phyloP scores from a whole-genome alignment of 306 rosid species.

The Prunus fruticosa region DNA sequence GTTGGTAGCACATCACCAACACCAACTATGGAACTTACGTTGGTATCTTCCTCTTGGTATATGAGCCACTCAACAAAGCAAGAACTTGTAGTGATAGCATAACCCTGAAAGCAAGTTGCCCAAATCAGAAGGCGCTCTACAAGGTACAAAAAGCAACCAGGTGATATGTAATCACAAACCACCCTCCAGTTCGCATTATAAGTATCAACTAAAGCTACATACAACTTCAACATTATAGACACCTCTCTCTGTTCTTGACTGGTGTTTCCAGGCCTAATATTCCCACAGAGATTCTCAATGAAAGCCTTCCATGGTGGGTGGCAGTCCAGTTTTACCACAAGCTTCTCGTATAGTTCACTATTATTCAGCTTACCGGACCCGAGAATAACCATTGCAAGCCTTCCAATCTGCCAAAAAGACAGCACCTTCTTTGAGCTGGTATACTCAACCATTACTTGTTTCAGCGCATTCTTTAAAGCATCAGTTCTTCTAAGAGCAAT shows the following conservation, averaged over 20 bases:
- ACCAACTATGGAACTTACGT: not conserved
- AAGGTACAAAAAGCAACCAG: conserved; percentile 62
- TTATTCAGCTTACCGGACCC: conserved; percentile 29
- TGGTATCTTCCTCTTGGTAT: conserved; percentile 26
- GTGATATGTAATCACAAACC: conserved; percentile 47
- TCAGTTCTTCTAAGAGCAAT: conserved; percentile 39
- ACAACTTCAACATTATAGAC: conserved; percentile 8
- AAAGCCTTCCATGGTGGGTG: conserved; percentile 43
- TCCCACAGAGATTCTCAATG: conserved; percentile 22
- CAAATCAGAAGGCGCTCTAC: conserved; percentile 56
- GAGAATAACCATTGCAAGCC: conserved; percentile 40
- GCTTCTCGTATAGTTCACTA: conserved; percentile 14
- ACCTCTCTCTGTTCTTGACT: not conserved
- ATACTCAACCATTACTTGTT: conserved; percentile 25
- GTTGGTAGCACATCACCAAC: not conserved
- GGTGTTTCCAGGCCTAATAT: not conserved
- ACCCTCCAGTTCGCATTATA: conserved; percentile 26
- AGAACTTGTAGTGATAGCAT: conserved; percentile 46
- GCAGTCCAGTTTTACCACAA: conserved; percentile 18
- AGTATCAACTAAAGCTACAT: conserved; percentile 36
- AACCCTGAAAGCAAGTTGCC: conserved; percentile 29
- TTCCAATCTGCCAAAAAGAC: conserved; percentile 52
- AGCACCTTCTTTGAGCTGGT: conserved; percentile 2
- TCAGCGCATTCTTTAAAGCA: conserved; percentile 24
- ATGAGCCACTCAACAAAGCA: conserved; percentile 65